Evolutionary conservation across 805 yeast species (phyloP).

Genomic region (Hanseniaspora lindneri): DNA sequence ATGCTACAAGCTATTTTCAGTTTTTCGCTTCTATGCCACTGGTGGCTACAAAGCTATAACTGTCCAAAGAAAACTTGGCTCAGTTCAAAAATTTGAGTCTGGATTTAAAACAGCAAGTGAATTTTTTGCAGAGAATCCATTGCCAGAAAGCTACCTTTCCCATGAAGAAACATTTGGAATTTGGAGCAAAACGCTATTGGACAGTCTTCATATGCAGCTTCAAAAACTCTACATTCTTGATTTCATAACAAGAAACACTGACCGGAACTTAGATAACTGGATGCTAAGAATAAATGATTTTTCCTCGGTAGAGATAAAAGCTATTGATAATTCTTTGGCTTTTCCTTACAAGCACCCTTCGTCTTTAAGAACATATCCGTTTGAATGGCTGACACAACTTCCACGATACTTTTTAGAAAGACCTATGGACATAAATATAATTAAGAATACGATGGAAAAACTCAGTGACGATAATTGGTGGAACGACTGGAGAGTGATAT

Average conservation of each 20-base stretch:
- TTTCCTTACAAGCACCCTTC: constrained; percentile 78
- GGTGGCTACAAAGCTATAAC: constrained; percentile 6
- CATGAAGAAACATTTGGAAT: constrained; percentile 14
- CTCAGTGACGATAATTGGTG: constrained; percentile 58
- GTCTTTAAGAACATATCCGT: constrained; percentile 70
- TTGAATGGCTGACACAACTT: constrained; percentile 58
- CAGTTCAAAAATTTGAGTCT: constrained; percentile 50
- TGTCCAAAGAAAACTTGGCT: constrained; percentile 41
- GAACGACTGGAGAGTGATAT: constrained; percentile 37
- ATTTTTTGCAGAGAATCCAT: constrained; percentile 44
- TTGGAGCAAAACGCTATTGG: constrained; percentile 27
- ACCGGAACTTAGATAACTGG: constrained; percentile 67
- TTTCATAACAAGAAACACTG: constrained; percentile 63
- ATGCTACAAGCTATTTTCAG: not conserved
- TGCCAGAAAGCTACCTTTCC: constrained; percentile 34
- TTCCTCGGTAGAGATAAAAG: constrained; percentile 43
- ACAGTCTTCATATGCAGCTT: constrained; percentile 46
- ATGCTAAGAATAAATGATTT: constrained; percentile 48
- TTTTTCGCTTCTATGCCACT: not conserved
- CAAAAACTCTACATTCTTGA: constrained; percentile 62
- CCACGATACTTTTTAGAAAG: constrained; percentile 54
- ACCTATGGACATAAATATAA: constrained; percentile 47
- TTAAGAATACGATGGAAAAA: constrained; percentile 45
- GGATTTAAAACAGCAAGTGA: constrained; percentile 51
- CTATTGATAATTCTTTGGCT: constrained; percentile 63